phyloP scores from a whole-genome alignment of 805 yeast species.

The Kodamaea fukazawae region DNA sequence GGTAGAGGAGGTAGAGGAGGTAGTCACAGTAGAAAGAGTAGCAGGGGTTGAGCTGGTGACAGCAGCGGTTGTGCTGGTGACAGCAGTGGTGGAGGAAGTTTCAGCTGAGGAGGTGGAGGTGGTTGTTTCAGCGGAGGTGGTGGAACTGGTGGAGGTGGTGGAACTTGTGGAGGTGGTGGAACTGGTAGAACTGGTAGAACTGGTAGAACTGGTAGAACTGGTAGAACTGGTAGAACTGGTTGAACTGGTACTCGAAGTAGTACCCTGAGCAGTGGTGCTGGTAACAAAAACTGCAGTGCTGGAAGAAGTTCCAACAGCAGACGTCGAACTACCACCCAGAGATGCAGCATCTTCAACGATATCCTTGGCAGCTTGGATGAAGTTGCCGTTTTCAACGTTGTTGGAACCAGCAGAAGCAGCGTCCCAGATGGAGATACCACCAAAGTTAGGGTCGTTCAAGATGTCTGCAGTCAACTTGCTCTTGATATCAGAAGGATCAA shows the following conservation, averaged over 20 bases:
- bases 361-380: constrained; percentile 17
- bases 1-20: neutral
- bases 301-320: constrained; percentile 2
- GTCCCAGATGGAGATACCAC: constrained; percentile 40
- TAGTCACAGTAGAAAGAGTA: neutral
- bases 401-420: constrained; percentile 28
- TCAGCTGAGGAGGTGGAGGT: neutral
- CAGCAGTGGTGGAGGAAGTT: constrained; percentile 4
- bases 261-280: constrained; percentile 7
- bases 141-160: constrained; percentile 4
- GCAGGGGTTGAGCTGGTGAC: neutral
- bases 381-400: constrained; percentile 13
- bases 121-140: neutral
- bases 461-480: constrained; percentile 14
- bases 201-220: neutral
- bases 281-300: neutral
- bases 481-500: constrained; percentile 20
- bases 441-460: constrained; percentile 25
- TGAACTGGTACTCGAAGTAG: neutral
- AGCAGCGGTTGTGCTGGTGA: too few relatives aligned
- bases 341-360: constrained; percentile 13
- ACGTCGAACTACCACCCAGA: constrained; percentile 6
- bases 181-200: neutral
- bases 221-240: neutral
- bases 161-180: neutral